These are phyloP conservation scores for Suhomyces sp. DNA, from an alignment of 805 yeast species.

Conservation along the genomic window DNA sequence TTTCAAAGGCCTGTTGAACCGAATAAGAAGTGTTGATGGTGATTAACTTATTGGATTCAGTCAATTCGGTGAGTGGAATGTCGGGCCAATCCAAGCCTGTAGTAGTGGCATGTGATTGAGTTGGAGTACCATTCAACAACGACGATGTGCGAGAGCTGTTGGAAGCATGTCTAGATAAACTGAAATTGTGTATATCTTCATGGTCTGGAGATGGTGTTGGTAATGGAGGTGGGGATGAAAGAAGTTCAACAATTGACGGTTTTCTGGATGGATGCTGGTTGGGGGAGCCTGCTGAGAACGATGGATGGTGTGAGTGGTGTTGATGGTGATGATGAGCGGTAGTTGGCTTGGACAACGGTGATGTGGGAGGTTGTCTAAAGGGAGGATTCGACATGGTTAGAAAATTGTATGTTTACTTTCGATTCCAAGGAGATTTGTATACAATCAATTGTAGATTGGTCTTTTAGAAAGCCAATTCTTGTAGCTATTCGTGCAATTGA, in stretches of 20 bases:
- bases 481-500: too few species aligned
- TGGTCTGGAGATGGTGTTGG: constrained; percentile 41
- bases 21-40: constrained; percentile 64
- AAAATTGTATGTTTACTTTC: too few species aligned
- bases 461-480: too few species aligned
- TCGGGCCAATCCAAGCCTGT: constrained; percentile 64
- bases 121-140: constrained; percentile 1
- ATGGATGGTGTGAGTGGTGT: constrained; percentile 4
- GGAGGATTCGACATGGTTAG: constrained; percentile 17
- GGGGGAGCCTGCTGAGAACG: constrained; percentile 4
- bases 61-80: constrained; percentile 66
- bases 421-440: too few species aligned
- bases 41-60: constrained; percentile 75
- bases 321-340: constrained; percentile 3
- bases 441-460: too few species aligned
- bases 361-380: constrained; percentile 13
- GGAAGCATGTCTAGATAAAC: constrained; percentile 38
- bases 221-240: constrained; percentile 74
- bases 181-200: constrained; percentile 38
- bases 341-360: constrained; percentile 5
- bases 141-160: constrained; percentile 24
- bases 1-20: constrained; percentile 87
- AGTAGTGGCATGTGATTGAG: constrained; percentile 6
- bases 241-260: constrained; percentile 71
- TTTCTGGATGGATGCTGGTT: constrained; percentile 34